Evolutionary conservation across 1,139 yeast species (phyloP).

Genomic region (Blastobotrys malaysiensis): DNA sequence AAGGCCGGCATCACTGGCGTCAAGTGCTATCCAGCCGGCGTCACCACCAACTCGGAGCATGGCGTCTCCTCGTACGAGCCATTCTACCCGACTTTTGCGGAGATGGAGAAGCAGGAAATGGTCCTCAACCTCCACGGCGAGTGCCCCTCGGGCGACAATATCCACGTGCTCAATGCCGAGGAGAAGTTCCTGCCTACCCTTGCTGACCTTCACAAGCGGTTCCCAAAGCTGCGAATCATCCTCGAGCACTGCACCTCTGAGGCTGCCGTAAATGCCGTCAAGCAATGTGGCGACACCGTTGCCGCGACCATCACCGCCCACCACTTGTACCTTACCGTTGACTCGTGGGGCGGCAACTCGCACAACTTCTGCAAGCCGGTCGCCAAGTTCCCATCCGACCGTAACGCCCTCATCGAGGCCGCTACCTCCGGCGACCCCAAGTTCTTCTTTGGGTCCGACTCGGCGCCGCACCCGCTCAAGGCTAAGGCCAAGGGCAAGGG

Average conservation of each 20-base stretch:
- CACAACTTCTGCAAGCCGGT: conserved; percentile 96
- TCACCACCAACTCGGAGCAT: conserved; percentile 86
- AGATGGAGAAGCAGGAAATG: conserved; percentile 71
- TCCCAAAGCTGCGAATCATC: conserved; percentile 82
- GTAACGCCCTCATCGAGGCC: conserved; percentile 72
- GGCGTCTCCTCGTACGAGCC: conserved; percentile 89
- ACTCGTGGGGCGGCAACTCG: conserved; percentile 96
- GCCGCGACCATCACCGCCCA: conserved; percentile 96
- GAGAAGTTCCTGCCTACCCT: conserved; percentile 90
- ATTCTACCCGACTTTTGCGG: conserved; percentile 84
- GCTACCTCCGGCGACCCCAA: conserved; percentile 90
- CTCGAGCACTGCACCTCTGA: conserved; percentile 93
- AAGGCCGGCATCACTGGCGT: conserved; percentile 62
- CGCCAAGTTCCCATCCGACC: conserved; percentile 85
- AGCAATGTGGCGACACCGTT: conserved; percentile 64
- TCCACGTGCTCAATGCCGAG: conserved; percentile 92
- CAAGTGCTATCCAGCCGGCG: conserved; percentile 98
- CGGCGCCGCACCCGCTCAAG: conserved; percentile 90
- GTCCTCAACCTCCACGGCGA: conserved; percentile 93
- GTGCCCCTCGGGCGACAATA: conserved; percentile 60
- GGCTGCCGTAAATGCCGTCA: conserved; percentile 76
- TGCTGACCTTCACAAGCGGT: conserved; percentile 66
- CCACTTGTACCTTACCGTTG: conserved; percentile 81
- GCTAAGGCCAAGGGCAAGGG: conserved; percentile 72
- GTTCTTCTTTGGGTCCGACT: conserved; percentile 95